Percentiles rank a stretch among this genome's conserved stretches.
Conservation (phyloP, 768 basidiomycete genomes). For the Ramaria sp. region DNA sequence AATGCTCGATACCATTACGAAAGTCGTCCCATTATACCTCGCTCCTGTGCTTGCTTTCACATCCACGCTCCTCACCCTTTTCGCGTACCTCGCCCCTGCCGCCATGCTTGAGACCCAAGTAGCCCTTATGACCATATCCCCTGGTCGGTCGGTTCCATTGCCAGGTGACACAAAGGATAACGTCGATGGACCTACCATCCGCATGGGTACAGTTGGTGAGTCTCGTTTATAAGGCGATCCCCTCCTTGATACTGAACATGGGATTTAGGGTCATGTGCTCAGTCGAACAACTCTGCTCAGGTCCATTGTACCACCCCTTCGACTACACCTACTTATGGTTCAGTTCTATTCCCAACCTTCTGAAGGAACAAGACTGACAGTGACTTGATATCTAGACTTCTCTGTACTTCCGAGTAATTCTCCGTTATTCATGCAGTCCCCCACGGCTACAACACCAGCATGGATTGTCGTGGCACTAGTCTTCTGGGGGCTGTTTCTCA, state of each 20-base stretch:
- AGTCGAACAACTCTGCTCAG: slow-evolving; percentile 32
- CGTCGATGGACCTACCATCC: slow-evolving; percentile 58
- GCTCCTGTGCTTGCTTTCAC: slow-evolving; percentile 57
- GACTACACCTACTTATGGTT: slow-evolving; percentile 53
- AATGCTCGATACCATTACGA: slow-evolving; percentile 67
- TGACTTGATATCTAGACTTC: slow-evolving; percentile 34
- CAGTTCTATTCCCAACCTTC: slow-evolving; percentile 10
- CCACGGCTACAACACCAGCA: slow-evolving; percentile 46
- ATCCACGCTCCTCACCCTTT: slow-evolving; percentile 50
- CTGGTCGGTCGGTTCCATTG: slow-evolving; percentile 31
- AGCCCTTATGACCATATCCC: slow-evolving; percentile 51
- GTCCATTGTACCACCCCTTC: slow-evolving; percentile 47
- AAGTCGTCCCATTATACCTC: slow-evolving; percentile 55
- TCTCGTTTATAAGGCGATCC: neutral
- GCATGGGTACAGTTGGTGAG: slow-evolving; percentile 54
- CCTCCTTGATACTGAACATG: neutral
- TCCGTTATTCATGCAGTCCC: slow-evolving; percentile 47
- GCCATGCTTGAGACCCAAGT: slow-evolving; percentile 50
- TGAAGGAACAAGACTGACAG: too few species aligned
- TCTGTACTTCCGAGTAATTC: slow-evolving; percentile 47
- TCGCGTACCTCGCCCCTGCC: slow-evolving; percentile 59
- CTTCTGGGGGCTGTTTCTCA: slow-evolving; percentile 49
- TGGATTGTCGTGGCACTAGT: slow-evolving; percentile 53
- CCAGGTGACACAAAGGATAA: slow-evolving; percentile 17
- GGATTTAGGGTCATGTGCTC: slow-evolving; percentile 54